Base-by-base conservation (phyloP, 1,284 basidiomycete genomes). In the Meira miltonrushii region DNA sequence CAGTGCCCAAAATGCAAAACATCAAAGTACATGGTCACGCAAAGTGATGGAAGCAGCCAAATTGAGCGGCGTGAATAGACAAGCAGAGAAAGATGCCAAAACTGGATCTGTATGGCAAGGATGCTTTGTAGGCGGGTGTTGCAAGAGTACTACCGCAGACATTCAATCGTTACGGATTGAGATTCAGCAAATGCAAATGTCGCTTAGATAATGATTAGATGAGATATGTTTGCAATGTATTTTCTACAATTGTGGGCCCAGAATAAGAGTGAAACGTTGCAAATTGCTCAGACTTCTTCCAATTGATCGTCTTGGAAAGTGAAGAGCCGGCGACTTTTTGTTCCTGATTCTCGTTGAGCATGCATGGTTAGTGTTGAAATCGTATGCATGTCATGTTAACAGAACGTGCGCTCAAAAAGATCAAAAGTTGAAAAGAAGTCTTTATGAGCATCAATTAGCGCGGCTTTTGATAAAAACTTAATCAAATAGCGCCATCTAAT, bases 51-150 rank as follows among this genome's bases (percentile, higher is more conserved):
- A 48, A 17, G 46, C 46, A 48, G 46, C 21, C 6, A 48, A 48
- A 48, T 5, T 21, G 46, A 33, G 28, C 28, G 28, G 28, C 28
- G 28, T 33, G 8, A 33, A 33, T 3, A 33, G 28, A 3, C 10
- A 49, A 25, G 15, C 8, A 12, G 57, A 25, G 8, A 58, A 37
- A 12, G 43, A 25, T 25, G 47, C 49, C 1, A 43, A 23, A 12
- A 38, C 15, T 12, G 52, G 44, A 11, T 19, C 47, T 8, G 59
- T 57, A 0, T 71, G 69, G 69, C 56, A 54, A 15, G 69, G 67
- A 19, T 63, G 64, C 15, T 69, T 69, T 59, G 60, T 71, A 1
- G 69, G 69, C 10, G 69, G 69, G 11, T 71, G 69, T 62, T 71
- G 69, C 62, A 71, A 71, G 61, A 65, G 62, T 52, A 64, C 66